phyloP scores from a whole-genome alignment of 768 basidiomycete species.

The Terana coerulea region DNA sequence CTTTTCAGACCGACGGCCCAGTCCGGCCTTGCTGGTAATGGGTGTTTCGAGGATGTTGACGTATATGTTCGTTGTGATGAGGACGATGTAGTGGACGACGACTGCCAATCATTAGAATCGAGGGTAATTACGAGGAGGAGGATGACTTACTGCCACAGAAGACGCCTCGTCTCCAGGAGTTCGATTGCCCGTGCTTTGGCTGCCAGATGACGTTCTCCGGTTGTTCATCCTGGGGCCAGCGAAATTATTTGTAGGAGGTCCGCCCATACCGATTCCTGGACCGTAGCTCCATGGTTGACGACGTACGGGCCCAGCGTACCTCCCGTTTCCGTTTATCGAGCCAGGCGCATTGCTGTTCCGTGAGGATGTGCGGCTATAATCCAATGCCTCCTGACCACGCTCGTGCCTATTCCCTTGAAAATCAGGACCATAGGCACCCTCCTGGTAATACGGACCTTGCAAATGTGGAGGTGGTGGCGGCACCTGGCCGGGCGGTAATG shows the following conservation, averaged over 20 bases:
- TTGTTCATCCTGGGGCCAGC: constrained; percentile 65
- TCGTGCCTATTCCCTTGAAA: constrained; percentile 30
- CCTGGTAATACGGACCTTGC: constrained; percentile 14
- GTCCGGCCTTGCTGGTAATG: constrained; percentile 79
- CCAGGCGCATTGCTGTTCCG: constrained; percentile 31
- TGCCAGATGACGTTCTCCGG: constrained; percentile 46
- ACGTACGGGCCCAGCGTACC: constrained; percentile 24
- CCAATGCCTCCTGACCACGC: constrained; percentile 21
- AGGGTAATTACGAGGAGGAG: background rate
- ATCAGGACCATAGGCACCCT: background rate
- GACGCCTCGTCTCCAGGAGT: constrained; percentile 73
- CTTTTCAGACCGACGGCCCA: constrained; percentile 86
- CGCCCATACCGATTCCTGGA: constrained; percentile 45
- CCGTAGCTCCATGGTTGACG: constrained; percentile 63
- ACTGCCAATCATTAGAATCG: constrained; percentile 34
- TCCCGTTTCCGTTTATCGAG: constrained; percentile 13
- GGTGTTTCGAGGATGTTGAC: constrained; percentile 74
- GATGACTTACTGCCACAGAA: constrained; percentile 64
- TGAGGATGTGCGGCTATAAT: constrained; percentile 30
- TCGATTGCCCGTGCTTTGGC: constrained; percentile 48
- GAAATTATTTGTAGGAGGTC: constrained; percentile 32
- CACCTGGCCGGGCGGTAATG: constrained; percentile 16
- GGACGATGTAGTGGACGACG: constrained; percentile 74
- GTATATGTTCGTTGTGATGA: constrained; percentile 77
- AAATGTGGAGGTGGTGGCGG: constrained; percentile 28